Base-by-base conservation (phyloP, 768 basidiomycete species). In the Russula foetens region DNA sequence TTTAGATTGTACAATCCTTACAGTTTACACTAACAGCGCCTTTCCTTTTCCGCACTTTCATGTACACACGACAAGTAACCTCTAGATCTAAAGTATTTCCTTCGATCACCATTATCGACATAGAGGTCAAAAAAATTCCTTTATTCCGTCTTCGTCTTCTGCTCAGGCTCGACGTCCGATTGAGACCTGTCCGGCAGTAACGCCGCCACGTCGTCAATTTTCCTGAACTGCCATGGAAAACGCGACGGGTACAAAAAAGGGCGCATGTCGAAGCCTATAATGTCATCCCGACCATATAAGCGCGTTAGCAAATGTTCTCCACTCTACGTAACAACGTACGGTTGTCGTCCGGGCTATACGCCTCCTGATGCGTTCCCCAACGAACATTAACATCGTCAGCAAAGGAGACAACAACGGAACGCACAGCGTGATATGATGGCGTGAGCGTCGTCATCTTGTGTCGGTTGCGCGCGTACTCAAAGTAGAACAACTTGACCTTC, bases 391-490 rank as follows among this genome's bases (percentile, higher is more conserved):
- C n/a, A 41, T 21, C 7, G 1, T 15, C 35, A 9, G 8, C 21
- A 48, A 31, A n/a, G n/a, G 3, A 17, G 14, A 29, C 1, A 19
- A 33, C 31, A 11, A 50, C 28, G 59, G 31, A 50, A 7, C 90
- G 69, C 64, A 88, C 96, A 50, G 94, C 94, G 71, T 97, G 94
- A 68, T 97, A 97, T 1, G 92, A 81, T 1, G 94, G 94, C 2
- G 94, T 97, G 63, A 97, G 70, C 0, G 92, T 96, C 26, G 94
- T 96, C 94, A 99, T 98, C 82, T 99, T 99, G 76, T 98, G 97
- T 48, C 95, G 76, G 71, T 99, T 99, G 55, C 95, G 79, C 0
- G 97, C 97, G 67, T 99, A 85, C 71, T 97, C 93, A 67, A 94
- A 96, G 77, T 92, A 98, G 78, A 99, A 99, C 41, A 85, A 74